A percentile compares a stretch with the other conserved stretches of the same genome.
These are phyloP conservation scores for Lycium ferocissimum DNA, from an alignment of 257 asterid species.

Conservation along the genomic window DNA sequence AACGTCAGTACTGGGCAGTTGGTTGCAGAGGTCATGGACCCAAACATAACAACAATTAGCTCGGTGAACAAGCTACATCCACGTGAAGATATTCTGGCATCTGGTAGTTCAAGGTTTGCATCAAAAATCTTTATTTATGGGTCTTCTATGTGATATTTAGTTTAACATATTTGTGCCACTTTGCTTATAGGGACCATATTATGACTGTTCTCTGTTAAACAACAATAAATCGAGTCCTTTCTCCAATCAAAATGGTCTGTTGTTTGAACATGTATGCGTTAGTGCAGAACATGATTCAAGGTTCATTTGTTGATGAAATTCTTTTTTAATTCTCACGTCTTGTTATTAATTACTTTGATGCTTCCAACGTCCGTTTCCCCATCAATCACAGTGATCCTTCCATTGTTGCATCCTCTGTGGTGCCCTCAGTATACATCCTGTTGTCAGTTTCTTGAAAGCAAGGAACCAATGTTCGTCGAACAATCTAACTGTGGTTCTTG, in stretches of 20 bases:
- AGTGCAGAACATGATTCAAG: conserved; percentile 3
- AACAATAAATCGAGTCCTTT: not conserved
- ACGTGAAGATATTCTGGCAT: conserved; percentile 86
- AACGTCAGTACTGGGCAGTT: conserved; percentile 85
- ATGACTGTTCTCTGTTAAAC: not conserved
- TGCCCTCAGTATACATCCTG: not conserved
- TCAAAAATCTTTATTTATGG: not conserved
- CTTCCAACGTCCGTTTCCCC: not conserved
- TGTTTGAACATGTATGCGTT: conserved; percentile 1
- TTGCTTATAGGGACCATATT: not conserved
- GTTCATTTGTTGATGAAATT: not conserved
- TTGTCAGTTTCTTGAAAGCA: not conserved
- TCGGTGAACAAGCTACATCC: conserved; percentile 99
- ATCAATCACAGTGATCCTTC: conserved; percentile 4
- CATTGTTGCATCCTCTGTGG: not conserved
- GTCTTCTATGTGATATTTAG: conserved; percentile 10
- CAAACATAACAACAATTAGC: conserved; percentile 87
- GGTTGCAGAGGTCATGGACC: conserved; percentile 91
- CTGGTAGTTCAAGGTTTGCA: conserved; percentile 93
- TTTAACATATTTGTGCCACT: not conserved
- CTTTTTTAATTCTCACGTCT: not conserved
- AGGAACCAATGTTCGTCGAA: not conserved
- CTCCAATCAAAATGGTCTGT: not conserved
- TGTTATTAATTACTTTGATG: not conserved
- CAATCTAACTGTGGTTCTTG: not conserved